Evolutionary conservation across 139 green algal genomes (phyloP).

Genomic region (Chlorella vulgaris): DNA sequence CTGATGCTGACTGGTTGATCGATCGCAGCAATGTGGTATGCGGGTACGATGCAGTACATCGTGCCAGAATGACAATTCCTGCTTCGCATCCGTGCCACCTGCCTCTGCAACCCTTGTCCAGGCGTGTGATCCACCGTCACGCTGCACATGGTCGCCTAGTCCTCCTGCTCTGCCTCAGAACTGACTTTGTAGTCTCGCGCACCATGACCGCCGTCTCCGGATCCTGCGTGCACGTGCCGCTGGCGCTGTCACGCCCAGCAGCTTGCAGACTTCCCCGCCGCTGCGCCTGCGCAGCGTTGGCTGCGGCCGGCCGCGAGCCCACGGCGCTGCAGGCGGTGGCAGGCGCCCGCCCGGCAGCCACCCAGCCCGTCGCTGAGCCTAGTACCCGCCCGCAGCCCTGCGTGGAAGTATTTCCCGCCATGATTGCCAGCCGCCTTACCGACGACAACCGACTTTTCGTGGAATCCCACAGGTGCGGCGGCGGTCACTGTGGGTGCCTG

Average conservation of each 20-base stretch:
- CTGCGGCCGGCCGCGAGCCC: not conserved
- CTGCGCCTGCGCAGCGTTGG: not conserved
- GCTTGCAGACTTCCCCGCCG: not conserved
- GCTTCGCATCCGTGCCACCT: too few relatives aligned
- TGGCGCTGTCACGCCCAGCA: too few relatives aligned
- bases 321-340: not conserved
- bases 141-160: not conserved
- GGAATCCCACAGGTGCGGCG: slow-evolving; percentile 36
- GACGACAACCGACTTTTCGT: slow-evolving; percentile 36
- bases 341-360: not conserved
- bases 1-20: too few relatives aligned
- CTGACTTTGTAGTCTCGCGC: too few relatives aligned
- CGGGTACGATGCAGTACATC: too few relatives aligned
- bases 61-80: too few relatives aligned
- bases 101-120: too few relatives aligned
- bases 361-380: not conserved
- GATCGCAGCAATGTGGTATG: too few relatives aligned
- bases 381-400: not conserved
- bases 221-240: not conserved
- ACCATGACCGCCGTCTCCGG: not conserved
- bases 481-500: too few relatives aligned
- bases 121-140: not conserved
- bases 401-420: slow-evolving; percentile 15
- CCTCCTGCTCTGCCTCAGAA: not conserved
- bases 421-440: slow-evolving; percentile 21